Evolutionary conservation across 345 rosid genomes (phyloP).

Genomic region (Kandelia obovata): DNA sequence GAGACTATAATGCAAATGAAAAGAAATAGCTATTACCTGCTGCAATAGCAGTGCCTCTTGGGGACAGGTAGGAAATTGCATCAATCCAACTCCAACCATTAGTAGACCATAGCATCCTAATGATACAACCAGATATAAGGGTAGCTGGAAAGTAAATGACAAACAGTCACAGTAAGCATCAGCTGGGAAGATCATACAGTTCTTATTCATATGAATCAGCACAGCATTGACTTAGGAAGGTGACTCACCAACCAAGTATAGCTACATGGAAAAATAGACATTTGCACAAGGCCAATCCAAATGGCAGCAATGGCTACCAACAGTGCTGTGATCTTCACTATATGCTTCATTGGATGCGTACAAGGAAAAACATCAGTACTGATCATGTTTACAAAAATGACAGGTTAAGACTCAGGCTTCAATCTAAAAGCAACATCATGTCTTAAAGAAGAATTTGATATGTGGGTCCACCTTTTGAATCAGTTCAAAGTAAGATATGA

Average conservation of each 20-base stretch:
- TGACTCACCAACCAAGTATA: conserved; percentile 53
- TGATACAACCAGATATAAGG: conserved; percentile 58
- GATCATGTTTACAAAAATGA: neutral
- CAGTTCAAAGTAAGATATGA: no score
- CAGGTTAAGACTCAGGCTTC: neutral
- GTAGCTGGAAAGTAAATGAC: conserved; percentile 34
- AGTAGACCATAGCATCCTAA: conserved; percentile 76
- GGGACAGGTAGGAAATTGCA: conserved; percentile 70
- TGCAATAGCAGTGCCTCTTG: conserved; percentile 62
- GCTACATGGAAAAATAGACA: conserved; percentile 41
- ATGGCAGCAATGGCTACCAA: conserved; percentile 45
- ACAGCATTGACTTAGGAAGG: neutral
- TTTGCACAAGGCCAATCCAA: conserved; percentile 58
- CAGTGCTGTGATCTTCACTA: conserved; percentile 48
- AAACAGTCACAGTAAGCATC: neutral
- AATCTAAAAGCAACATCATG: neutral
- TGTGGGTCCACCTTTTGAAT: no score
- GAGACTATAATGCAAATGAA: neutral
- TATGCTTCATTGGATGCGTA: conserved; percentile 46
- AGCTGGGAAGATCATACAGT: neutral
- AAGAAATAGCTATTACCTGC: conserved; percentile 36
- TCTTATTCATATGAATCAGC: neutral
- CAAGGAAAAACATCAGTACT: neutral
- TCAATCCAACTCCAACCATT: conserved; percentile 69
- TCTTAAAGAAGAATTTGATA: no score